Conservation (phyloP, 2,329 filamentous ascomycete species). For the Pseudogymnoascus sp. region DNA sequence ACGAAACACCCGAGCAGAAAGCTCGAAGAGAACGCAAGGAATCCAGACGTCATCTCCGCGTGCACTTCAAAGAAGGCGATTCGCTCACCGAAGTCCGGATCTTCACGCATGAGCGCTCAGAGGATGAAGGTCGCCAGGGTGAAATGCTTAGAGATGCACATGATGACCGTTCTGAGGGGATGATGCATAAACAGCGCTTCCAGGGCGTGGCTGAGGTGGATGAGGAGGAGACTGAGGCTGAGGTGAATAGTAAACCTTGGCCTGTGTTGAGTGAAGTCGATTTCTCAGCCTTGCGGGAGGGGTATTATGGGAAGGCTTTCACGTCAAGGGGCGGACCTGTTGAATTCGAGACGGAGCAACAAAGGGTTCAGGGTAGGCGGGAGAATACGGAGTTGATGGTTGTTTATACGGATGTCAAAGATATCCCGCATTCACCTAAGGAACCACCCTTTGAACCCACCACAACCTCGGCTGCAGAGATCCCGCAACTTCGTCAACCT, state of each 20-base stretch:
- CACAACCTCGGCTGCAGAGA: constrained; percentile 9
- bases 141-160: constrained; percentile 65
- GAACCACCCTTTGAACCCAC: constrained; percentile 20
- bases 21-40: constrained; percentile 64
- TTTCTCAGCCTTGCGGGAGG: constrained; percentile 32
- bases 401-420: constrained; percentile 27
- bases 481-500: constrained; percentile 18
- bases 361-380: constrained; percentile 46
- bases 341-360: constrained; percentile 46
- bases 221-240: constrained; percentile 48
- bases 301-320: constrained; percentile 41
- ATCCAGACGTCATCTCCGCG: constrained; percentile 58
- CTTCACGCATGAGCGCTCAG: constrained; percentile 64
- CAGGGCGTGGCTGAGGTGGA: constrained; percentile 36
- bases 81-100: constrained; percentile 58
- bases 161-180: constrained; percentile 66
- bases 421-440: constrained; percentile 29
- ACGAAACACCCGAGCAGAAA: constrained; percentile 61
- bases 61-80: constrained; percentile 61
- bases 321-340: constrained; percentile 46
- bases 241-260: constrained; percentile 47
- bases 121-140: constrained; percentile 59
- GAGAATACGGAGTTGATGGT: constrained; percentile 54
- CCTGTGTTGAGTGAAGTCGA: constrained; percentile 40
- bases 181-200: constrained; percentile 51